phyloP scores from a whole-genome alignment of 805 yeast species.

The Saccharomyces mikatae region DNA sequence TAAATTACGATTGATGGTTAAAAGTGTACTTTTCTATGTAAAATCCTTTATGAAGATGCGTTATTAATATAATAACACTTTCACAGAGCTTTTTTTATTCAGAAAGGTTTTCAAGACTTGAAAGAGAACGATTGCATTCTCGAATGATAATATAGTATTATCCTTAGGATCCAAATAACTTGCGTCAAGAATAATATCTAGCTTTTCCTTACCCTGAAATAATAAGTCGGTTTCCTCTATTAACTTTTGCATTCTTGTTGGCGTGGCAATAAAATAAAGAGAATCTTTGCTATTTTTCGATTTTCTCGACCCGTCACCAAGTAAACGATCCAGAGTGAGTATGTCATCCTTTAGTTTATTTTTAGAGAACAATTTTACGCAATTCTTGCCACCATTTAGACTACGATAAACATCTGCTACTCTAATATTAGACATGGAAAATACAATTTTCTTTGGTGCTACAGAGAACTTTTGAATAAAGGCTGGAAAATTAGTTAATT shows the following conservation, averaged over 20 bases:
- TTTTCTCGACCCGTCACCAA: constrained; percentile 8
- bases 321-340: constrained; percentile 16
- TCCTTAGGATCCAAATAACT: constrained; percentile 27
- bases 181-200: constrained; percentile 30
- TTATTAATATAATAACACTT: constrained; percentile 30
- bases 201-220: constrained; percentile 29
- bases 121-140: constrained; percentile 20
- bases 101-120: constrained; percentile 21
- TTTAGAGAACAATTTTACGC: constrained; percentile 67
- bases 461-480: constrained; percentile 48
- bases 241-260: constrained; percentile 26
- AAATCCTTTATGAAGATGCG: neutral
- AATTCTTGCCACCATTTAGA: constrained; percentile 42
- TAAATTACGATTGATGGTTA: neutral
- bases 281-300: constrained; percentile 13
- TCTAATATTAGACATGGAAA: constrained; percentile 72
- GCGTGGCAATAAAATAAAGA: constrained; percentile 26
- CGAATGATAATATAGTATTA: constrained; percentile 23
- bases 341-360: constrained; percentile 61
- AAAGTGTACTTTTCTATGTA: neutral
- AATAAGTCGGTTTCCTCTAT: constrained; percentile 20
- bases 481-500: constrained; percentile 44
- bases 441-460: constrained; percentile 38
- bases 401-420: constrained; percentile 81
- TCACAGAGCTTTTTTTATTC: constrained; percentile 30